These are phyloP conservation scores for Colletotrichum lentis DNA, from an alignment of 2,329 filamentous ascomycete species.

Conservation along the genomic window DNA sequence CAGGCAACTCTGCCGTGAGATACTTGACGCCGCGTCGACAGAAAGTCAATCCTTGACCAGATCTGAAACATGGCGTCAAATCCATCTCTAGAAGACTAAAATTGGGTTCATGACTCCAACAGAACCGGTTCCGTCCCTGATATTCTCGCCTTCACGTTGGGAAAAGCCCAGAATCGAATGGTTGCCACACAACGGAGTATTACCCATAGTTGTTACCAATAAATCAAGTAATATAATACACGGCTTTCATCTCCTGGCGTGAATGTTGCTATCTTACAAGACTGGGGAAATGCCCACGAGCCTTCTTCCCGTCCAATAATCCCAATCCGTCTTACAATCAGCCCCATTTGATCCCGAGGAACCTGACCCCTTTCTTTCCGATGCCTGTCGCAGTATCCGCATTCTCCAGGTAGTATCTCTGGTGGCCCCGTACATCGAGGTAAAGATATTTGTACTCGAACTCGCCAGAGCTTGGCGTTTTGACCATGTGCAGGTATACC, in stretches of 20 bases:
- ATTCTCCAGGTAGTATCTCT: constrained; percentile 72
- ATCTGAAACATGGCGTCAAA: no score
- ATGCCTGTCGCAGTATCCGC: constrained; percentile 54
- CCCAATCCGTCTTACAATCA: constrained; percentile 39
- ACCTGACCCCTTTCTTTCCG: constrained; percentile 57
- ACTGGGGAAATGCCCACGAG: not conserved
- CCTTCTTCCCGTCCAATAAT: not conserved
- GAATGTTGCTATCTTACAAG: constrained; percentile 7
- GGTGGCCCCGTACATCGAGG: constrained; percentile 78
- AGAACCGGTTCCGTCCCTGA: not conserved
- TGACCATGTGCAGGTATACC: constrained; percentile 81
- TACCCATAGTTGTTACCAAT: no score
- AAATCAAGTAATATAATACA: not conserved
- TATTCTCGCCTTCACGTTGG: no score
- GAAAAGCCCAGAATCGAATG: not conserved
- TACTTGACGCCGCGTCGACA: no score
- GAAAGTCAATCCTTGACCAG: not conserved
- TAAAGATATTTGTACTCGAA: constrained; percentile 83
- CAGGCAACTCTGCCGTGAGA: not conserved
- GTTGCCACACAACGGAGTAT: not conserved
- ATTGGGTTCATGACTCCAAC: not conserved
- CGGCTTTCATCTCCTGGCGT: not conserved
- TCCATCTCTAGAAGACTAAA: not conserved
- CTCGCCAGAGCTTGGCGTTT: constrained; percentile 68
- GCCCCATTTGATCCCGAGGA: constrained; percentile 71